Percentiles rank a stretch among this genome's conserved stretches.
Evolutionary conservation across 2,329 filamentous ascomycete genomes (phyloP).

Genomic region (Dactylellina haptotyla): DNA sequence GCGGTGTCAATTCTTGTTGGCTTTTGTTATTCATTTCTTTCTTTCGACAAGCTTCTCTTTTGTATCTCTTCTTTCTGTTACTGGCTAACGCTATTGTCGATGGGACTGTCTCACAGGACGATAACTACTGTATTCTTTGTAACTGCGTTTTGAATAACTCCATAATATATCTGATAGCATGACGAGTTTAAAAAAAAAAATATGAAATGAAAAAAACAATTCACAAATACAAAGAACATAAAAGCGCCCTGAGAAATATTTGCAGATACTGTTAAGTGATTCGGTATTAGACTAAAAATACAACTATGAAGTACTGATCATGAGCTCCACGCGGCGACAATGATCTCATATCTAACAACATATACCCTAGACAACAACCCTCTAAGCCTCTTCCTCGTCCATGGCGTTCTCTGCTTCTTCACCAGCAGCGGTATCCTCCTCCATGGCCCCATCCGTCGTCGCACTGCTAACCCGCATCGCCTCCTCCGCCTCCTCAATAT

Average conservation of each 20-base stretch:
- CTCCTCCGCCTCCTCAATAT: conserved; percentile 82
- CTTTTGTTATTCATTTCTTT: neutral
- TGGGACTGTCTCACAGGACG: conserved; percentile 13
- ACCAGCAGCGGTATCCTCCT: conserved; percentile 28
- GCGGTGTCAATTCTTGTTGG: conserved; percentile 3
- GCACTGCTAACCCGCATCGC: conserved; percentile 55
- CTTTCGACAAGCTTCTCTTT: neutral
- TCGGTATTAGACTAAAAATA: conserved; percentile 17
- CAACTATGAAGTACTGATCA: neutral
- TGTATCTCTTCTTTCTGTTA: neutral
- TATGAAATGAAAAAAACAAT: conserved; percentile 14
- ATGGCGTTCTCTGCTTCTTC: conserved; percentile 29
- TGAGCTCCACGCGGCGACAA: neutral
- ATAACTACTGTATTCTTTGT: conserved; percentile 14
- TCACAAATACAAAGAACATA: neutral
- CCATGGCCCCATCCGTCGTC: conserved; percentile 13
- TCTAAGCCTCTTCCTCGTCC: conserved; percentile 30
- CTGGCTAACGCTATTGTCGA: neutral
- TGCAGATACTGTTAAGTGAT: neutral
- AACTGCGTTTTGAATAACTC: neutral
- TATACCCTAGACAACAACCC: neutral
- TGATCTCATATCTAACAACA: too few relatives aligned
- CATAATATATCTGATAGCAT: neutral
- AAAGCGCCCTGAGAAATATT: neutral
- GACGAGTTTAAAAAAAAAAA: neutral